Base-by-base conservation (phyloP, 108 stramenopile species). In the Skeletonema tropicum region DNA sequence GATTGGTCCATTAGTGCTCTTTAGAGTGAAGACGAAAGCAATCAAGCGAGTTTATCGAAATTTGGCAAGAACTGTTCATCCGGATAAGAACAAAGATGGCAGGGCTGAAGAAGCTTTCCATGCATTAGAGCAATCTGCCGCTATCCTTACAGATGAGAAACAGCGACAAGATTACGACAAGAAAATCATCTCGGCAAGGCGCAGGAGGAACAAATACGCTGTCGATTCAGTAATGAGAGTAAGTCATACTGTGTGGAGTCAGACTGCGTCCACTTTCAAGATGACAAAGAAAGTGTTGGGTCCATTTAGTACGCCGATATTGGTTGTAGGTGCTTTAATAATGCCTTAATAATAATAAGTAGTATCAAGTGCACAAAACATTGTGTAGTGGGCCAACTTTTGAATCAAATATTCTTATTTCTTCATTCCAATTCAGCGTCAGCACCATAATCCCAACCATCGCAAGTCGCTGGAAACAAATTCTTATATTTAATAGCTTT, bases 71-170 rank as follows among this genome's bases (percentile, higher is more conserved):
- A 77, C 60, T 2, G 74, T 82, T 13, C 85, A 85, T 66, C 85
- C 85, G 0, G 85, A 85, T 58, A 85, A 85, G 63, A 85, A 85
- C 49, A 78, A 68, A 21, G 92, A 96, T 80, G 90, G 88, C 6
- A 60, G 91, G 49, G 95, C 95, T 12, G 80, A 91, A 41, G 88
- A 94, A 61, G 95, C 95, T 21, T 96, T 96, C 80, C 75, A 89
- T 69, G 91, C 88, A 3, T 57, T 94, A 29, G 90, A 96, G 60
- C 63, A 83, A 25, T 79, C 87, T n/a, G 89, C 91, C 5, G 75
- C 80, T 21, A 74, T 94, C 35, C 69, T 96, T 38, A 81, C 85
- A 14, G 89, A 94, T 65, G 79, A 80, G 9, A 58, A 72, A 6
- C 57, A 69, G 42, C 80, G 89, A 52, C 39, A 75, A 46, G 78